Evolutionary conservation across 1,284 basidiomycete genomes (phyloP).

Genomic region (Leccinum subrobustum): DNA sequence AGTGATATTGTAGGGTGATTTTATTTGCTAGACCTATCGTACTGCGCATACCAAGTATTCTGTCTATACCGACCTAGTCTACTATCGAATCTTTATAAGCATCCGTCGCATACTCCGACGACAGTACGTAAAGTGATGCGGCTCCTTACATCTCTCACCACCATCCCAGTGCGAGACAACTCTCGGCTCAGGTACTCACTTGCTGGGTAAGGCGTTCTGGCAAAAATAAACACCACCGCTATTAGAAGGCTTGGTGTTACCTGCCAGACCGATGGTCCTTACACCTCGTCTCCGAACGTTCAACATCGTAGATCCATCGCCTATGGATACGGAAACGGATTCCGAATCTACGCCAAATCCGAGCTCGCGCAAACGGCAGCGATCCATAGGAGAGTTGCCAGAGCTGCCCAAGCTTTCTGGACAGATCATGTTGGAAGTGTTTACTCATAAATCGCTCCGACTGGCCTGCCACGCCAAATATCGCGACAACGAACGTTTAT

Average conservation of each 20-base stretch:
- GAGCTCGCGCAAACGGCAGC: constrained; percentile 33
- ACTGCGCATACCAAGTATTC: constrained; percentile 4
- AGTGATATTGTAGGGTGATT: constrained; percentile 12
- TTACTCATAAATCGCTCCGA: constrained; percentile 63
- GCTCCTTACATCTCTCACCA: constrained; percentile 32
- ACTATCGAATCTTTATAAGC: background rate
- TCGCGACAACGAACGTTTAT: constrained; percentile 59
- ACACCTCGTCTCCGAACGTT: constrained; percentile 37
- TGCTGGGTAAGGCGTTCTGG: constrained; percentile 14
- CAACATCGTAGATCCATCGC: constrained; percentile 34
- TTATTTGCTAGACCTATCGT: constrained; percentile 15
- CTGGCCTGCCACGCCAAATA: constrained; percentile 44
- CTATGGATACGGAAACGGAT: constrained; percentile 34
- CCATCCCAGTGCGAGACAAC: constrained; percentile 14
- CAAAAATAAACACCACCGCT: constrained; percentile 18
- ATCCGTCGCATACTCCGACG: constrained; percentile 14
- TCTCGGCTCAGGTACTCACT: constrained; percentile 14
- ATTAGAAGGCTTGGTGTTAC: constrained; percentile 12
- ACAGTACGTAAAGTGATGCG: constrained; percentile 27
- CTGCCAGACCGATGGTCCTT: constrained; percentile 32
- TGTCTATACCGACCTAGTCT: background rate
- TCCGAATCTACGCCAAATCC: constrained; percentile 28
- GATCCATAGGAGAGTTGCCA: constrained; percentile 35
- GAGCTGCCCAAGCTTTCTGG: constrained; percentile 44
- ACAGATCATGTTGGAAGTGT: constrained; percentile 61